These are phyloP conservation scores for Thelephora aurantiotincta DNA, from an alignment of 768 basidiomycete species.

Conservation along the genomic window DNA sequence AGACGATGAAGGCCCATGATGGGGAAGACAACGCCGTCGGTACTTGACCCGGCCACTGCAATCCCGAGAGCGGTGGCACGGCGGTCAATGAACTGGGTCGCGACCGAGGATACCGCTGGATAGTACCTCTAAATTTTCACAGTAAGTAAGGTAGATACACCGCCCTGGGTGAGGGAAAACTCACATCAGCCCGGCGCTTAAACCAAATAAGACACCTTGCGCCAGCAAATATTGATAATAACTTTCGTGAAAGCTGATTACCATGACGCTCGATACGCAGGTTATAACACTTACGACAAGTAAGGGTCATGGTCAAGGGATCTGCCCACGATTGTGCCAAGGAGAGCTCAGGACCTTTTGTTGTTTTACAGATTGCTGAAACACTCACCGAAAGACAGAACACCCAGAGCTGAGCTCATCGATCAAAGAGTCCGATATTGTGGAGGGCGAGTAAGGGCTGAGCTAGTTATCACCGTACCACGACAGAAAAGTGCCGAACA, in stretches of 20 bases:
- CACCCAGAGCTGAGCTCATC: constrained; percentile 55
- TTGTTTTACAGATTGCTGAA: neutral
- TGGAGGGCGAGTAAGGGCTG: constrained; percentile 30
- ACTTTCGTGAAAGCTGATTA: constrained; percentile 41
- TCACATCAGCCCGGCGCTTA: constrained; percentile 51
- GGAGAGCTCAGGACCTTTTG: constrained; percentile 1
- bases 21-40: constrained; percentile 57
- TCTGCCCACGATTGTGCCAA: constrained; percentile 45
- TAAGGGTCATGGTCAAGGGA: constrained; percentile 36
- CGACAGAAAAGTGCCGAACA: constrained; percentile 59
- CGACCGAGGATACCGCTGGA: constrained; percentile 50
- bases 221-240: constrained; percentile 49
- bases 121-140: constrained; percentile 38
- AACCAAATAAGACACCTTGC: constrained; percentile 53
- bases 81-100: constrained; percentile 49
- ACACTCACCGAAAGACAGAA: constrained; percentile 53
- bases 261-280: constrained; percentile 36
- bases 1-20: constrained; percentile 47
- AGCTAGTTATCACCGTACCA: constrained; percentile 56
- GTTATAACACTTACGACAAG: constrained; percentile 37
- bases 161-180: constrained; percentile 16
- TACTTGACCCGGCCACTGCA: constrained; percentile 52
- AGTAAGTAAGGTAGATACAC: constrained; percentile 2
- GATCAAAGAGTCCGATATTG: constrained; percentile 58
- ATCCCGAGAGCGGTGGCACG: constrained; percentile 64